Base-by-base conservation (phyloP, 2,329 filamentous ascomycete species). In the Kalmusia sp. region DNA sequence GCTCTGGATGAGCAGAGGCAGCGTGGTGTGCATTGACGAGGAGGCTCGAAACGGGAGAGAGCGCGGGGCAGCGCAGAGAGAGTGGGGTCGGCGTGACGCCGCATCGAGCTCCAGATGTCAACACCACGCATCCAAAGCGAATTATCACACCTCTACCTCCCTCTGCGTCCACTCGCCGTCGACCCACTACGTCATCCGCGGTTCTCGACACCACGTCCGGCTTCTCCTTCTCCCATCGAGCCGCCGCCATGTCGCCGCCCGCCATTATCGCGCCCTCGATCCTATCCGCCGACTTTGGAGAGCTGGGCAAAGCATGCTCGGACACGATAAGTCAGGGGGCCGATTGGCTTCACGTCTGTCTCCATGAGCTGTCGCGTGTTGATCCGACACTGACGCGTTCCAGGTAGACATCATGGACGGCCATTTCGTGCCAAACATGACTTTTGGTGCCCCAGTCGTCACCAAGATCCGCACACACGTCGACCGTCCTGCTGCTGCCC, bases 321-420 rank as follows among this genome's bases (percentile, higher is more conserved):
- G 85, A 86, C 67, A 96, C 93, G 54, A 97, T 99, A 68, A 82
- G 84, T 46, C 86, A 93, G 62, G 91, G 92, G 53, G 92, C 92
- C 61, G 91, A 75, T 63, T 75, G 72, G 73, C 72, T 75, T 54
- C 73, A 76, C 62, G 70, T 76, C 70, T 48, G 63, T 43, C 34
- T 55, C 27, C 37, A 34, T 33, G 15, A 34, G 15, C 52, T 22
- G 14, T 19, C 35, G 39, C 41, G 19, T 35, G 41, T 44, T 25
- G 52, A 52, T 39, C 51, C 60, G 54, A 55, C 58, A 60, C 69
- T 73, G 65, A 97, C 81, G 96, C 91, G 90, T 84, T 96, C 65
- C 92, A 97, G 78, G 89, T 97, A 67, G 93, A 98, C 76, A 97
- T 97, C 74, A 93, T 96, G 93, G 95, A 99, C 76, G 95, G 95